These are phyloP conservation scores for Russula vinacea DNA, from an alignment of 768 basidiomycete species.

Conservation along the genomic window DNA sequence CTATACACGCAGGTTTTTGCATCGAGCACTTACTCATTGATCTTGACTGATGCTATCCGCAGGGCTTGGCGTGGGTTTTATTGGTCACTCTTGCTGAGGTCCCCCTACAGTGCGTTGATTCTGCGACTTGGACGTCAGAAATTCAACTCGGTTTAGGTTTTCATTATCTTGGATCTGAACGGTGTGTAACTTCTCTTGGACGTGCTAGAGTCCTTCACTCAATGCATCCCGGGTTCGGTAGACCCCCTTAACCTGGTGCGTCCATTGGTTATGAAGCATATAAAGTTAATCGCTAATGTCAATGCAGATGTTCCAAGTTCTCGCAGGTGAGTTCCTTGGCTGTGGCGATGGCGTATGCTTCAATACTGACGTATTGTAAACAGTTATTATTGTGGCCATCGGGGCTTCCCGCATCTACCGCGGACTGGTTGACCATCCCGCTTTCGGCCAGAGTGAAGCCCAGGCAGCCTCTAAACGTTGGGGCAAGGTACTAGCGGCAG, in stretches of 20 bases:
- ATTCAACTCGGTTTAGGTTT: conserved; percentile 9
- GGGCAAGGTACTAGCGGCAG: not conserved
- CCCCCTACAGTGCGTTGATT: conserved; percentile 17
- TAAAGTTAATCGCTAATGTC: not conserved
- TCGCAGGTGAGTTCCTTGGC: conserved; percentile 8
- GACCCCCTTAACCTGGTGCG: conserved; percentile 25
- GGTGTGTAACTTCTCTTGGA: conserved; percentile 7
- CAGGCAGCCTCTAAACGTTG: not conserved
- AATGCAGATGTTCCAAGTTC: conserved; percentile 18
- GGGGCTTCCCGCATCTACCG: conserved; percentile 24
- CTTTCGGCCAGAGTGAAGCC: not conserved
- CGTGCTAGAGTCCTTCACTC: not conserved
- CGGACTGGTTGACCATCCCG: conserved; percentile 12
- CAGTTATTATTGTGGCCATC: conserved; percentile 19
- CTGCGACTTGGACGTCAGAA: not conserved
- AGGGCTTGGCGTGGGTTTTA: conserved; percentile 16
- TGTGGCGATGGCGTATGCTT: not conserved
- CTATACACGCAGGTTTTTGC: conserved; percentile 14
- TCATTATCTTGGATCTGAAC: conserved; percentile 23
- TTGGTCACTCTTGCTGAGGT: conserved; percentile 21
- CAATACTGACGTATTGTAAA: not conserved
- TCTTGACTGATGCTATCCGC: not conserved
- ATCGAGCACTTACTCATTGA: not conserved
- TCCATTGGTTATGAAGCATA: not conserved
- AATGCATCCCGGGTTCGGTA: not conserved